Conservation (phyloP, 768 basidiomycete species). For the Boletales sp. region DNA sequence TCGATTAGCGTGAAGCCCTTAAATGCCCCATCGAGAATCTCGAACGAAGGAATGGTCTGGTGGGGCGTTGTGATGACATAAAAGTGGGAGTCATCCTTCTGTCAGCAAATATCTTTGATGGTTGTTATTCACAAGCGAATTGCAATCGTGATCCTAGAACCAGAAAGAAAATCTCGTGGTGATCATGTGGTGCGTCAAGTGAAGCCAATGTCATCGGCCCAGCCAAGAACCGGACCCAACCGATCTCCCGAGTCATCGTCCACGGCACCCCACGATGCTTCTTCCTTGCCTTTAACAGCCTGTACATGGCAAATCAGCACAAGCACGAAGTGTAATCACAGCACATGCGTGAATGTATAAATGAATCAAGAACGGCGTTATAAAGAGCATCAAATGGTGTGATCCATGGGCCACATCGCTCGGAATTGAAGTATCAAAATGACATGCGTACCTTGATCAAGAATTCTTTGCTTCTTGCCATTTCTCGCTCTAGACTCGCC, state of each 20-base stretch:
- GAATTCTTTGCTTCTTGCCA: conserved; percentile 68
- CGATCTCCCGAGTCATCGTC: conserved; percentile 29
- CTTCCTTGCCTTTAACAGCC: conserved; percentile 31
- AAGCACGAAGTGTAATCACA: neutral
- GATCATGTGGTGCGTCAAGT: conserved; percentile 2
- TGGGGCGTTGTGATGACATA: neutral
- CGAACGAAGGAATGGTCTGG: too few relatives aligned
- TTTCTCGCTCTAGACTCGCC: conserved; percentile 23
- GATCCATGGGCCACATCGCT: too few relatives aligned
- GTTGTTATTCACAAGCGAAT: neutral
- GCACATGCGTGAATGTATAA: too few relatives aligned
- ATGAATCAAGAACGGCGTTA: neutral
- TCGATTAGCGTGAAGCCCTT: too few relatives aligned
- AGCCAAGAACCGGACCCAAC: conserved; percentile 13
- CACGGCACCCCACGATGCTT: conserved; percentile 20
- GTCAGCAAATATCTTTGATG: neutral
- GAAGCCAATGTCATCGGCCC: conserved; percentile 28
- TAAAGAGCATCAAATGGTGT: too few relatives aligned
- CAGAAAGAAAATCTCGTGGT: neutral
- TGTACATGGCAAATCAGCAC: conserved; percentile 4
- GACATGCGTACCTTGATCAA: conserved; percentile 54
- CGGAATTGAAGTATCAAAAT: too few relatives aligned
- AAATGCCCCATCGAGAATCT: too few relatives aligned
- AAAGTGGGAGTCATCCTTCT: neutral
- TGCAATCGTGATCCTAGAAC: neutral